Evolutionary conservation across 139 green algal species (phyloP), one percentile per base, ranked within the genome.

Genomic region (Chlorella sp.): DNA sequence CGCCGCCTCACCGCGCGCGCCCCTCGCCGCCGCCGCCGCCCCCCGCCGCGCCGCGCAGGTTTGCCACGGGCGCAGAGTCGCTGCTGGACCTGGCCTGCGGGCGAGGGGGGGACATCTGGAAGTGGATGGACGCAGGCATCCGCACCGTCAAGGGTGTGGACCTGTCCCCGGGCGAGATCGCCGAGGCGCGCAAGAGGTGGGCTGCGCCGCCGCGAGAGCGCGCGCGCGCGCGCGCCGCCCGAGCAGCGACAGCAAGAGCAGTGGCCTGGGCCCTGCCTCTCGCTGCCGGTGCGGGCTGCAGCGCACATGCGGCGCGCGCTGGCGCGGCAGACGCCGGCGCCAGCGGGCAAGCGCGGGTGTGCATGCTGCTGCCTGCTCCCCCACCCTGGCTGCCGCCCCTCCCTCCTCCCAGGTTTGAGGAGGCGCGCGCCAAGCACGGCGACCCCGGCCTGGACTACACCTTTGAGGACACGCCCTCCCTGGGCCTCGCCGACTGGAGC

Each of bases 51-150:
- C 12, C 64, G 36, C 15, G 45, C 83, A 97, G 92, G 59, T 97
- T 97, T 84, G 91, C 87, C 1, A 68, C 67, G 2, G 79, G 76
- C 5, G 82, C 79, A 29, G 81, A 86, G 2, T 73, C 72, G 1
- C 83, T 98, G 53, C 74, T 98, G 23, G 94, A 98, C 76, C 74
- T 97, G 40, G 90, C 87, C n/a, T 98, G 94, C 75, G 94, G 94
- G 1, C 81, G 94, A 0, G 94, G 94, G 1, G 94, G 94, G 1
- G 94, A 98, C 83, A 85, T 98, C 12, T 82, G 84, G 35, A 98
- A 98, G 78, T 98, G 94, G 94, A 80, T 86, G 14, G 81, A 93
- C 48, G 82, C 88, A 15, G 48, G 79, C 71, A 73, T 97, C 6
- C 53, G 55, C 3, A 92, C 87, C 55, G 91, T 96, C 1, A 90